Conservation (phyloP, 345 rosid species). For the Sapria himalayana region DNA sequence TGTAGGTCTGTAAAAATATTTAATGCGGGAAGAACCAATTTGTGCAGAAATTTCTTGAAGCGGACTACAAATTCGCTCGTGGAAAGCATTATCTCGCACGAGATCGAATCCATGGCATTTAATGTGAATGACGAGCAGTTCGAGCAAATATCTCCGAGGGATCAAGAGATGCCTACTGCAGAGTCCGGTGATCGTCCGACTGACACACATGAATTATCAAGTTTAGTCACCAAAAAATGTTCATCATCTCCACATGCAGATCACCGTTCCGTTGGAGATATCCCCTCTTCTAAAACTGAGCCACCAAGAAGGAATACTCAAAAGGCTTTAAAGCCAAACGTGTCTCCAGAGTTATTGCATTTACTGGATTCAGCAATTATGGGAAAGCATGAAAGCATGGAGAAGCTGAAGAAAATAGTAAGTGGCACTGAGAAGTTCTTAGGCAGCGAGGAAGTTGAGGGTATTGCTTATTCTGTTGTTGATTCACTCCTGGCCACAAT, state of each 20-base stretch:
- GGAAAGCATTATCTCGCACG: constrained; percentile 14
- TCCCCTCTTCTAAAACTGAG: constrained; percentile 33
- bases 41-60: too few species aligned
- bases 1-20: too few species aligned
- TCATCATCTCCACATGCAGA: constrained; percentile 35
- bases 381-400: constrained; percentile 91
- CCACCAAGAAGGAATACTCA: constrained; percentile 50
- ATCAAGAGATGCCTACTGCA: constrained; percentile 27
- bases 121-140: constrained; percentile 44
- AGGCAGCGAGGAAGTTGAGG: constrained; percentile 54
- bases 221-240: constrained; percentile 29
- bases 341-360: constrained; percentile 93
- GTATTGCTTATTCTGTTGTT: constrained; percentile 63
- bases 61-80: too few species aligned
- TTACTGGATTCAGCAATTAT: constrained; percentile 96
- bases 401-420: constrained; percentile 71
- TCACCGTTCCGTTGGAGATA: constrained; percentile 19
- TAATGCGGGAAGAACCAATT: too few species aligned
- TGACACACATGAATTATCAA: constrained; percentile 18
- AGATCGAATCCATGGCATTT: constrained; percentile 13
- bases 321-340: constrained; percentile 64
- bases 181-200: constrained; percentile 12
- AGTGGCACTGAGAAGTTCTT: constrained; percentile 60
- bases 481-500: constrained; percentile 96
- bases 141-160: constrained; percentile 64